Evolutionary conservation across 345 rosid genomes (phyloP).

Genomic region (Salix arbutifolia): DNA sequence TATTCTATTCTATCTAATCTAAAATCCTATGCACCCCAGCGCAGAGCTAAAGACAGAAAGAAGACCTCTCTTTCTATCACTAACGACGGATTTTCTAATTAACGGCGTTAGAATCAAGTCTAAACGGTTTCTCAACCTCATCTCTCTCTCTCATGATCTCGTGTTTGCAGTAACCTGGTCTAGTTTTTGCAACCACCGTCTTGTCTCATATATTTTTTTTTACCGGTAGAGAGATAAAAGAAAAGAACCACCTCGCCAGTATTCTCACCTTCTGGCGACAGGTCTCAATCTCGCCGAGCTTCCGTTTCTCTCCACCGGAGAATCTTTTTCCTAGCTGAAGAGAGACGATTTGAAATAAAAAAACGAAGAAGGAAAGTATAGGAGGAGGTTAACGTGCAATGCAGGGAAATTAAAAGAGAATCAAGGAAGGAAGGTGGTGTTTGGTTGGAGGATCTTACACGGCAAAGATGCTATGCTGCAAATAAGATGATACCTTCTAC

Average conservation of each 20-base stretch:
- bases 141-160: constrained; percentile 4
- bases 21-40: neutral
- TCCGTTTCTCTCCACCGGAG: neutral
- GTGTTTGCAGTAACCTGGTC: constrained; percentile 29
- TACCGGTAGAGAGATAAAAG: neutral
- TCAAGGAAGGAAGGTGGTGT: constrained; percentile 1
- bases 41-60: neutral
- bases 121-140: constrained; percentile 19
- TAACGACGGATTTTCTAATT: constrained; percentile 8
- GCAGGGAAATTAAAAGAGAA: constrained; percentile 41
- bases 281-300: constrained; percentile 37
- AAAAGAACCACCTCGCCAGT: neutral
- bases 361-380: neutral
- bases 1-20: neutral
- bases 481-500: constrained; percentile 32
- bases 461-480: constrained; percentile 17
- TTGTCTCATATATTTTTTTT: neutral
- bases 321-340: neutral
- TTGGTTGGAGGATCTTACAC: constrained; percentile 38
- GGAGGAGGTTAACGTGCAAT: constrained; percentile 53
- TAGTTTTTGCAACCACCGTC: neutral
- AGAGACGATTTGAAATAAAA: constrained; percentile 11
- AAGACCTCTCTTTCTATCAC: neutral
- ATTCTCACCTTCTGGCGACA: constrained; percentile 29
- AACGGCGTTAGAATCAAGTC: constrained; percentile 28